Conservation (phyloP, 192 early-diverging fungal species). For the Ambispora gerdemannii region DNA sequence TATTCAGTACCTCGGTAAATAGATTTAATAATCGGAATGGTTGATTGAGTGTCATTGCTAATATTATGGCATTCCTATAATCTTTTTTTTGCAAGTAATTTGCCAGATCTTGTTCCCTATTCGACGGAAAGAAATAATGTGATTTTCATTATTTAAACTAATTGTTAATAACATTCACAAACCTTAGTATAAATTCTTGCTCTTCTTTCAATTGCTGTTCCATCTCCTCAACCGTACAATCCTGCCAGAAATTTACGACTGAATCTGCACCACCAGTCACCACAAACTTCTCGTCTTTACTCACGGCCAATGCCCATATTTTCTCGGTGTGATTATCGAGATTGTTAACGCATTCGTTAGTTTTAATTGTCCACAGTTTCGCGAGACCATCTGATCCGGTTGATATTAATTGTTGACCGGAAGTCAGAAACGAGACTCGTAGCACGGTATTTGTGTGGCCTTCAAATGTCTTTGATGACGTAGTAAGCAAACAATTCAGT, state of each 20-base stretch:
- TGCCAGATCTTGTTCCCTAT: constrained; percentile 84
- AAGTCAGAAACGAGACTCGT: constrained; percentile 76
- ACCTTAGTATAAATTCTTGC: constrained; percentile 72
- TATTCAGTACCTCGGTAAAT: constrained; percentile 58
- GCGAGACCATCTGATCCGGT: constrained; percentile 89
- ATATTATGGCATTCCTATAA: constrained; percentile 85
- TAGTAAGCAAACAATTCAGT: background rate
- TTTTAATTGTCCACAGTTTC: constrained; percentile 95
- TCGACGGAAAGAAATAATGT: background rate
- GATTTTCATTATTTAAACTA: constrained; percentile 10
- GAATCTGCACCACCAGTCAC: constrained; percentile 93
- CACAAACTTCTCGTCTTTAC: constrained; percentile 64
- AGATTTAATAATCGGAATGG: constrained; percentile 79
- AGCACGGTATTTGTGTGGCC: constrained; percentile 97
- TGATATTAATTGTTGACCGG: constrained; percentile 85
- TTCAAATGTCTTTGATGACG: constrained; percentile 95
- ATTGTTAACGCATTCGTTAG: constrained; percentile 84
- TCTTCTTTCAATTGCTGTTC: constrained; percentile 69
- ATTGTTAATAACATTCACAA: constrained; percentile 29
- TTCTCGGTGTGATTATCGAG: constrained; percentile 94
- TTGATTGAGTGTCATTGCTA: constrained; percentile 88
- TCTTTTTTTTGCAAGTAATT: constrained; percentile 86
- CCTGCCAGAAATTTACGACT: constrained; percentile 88
- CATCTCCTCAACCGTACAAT: constrained; percentile 81
- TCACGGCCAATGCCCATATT: constrained; percentile 87